Evolutionary conservation across 257 asterid genomes (phyloP).

Genomic region (Nicotiana paniculata): DNA sequence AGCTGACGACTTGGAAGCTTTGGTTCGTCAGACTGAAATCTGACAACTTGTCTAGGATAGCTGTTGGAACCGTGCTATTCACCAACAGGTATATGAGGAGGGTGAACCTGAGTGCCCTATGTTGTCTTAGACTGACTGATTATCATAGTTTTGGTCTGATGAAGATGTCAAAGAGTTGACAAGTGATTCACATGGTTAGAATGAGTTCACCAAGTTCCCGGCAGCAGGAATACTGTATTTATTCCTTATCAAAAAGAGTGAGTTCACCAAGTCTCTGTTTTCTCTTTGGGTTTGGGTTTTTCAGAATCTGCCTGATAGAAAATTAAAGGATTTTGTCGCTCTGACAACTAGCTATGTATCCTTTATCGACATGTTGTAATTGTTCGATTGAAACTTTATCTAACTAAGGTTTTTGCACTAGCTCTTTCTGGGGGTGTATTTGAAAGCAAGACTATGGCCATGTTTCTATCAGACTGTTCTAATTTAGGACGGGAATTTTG

Average conservation of each 20-base stretch:
- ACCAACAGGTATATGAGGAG: not conserved
- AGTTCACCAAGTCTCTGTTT: not conserved
- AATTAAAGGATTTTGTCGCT: not conserved
- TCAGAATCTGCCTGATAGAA: not conserved
- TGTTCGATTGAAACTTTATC: not conserved
- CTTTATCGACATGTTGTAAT: not conserved
- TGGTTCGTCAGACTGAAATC: not conserved
- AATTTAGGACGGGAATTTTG: not conserved
- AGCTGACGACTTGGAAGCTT: not conserved
- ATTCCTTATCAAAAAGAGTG: not conserved
- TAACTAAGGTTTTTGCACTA: not conserved
- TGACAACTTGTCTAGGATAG: not conserved
- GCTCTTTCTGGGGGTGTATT: not conserved
- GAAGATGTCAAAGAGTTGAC: not conserved
- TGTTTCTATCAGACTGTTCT: not conserved
- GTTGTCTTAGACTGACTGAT: not conserved
- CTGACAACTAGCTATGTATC: not conserved
- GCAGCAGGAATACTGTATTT: too few relatives aligned
- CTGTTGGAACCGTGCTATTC: not conserved
- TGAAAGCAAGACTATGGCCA: not conserved
- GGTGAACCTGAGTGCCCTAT: not conserved
- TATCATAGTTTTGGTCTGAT: not conserved
- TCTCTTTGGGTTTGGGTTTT: not conserved
- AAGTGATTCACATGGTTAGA: not conserved
- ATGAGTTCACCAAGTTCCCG: not conserved